Evolutionary conservation across 1,284 basidiomycete genomes (phyloP).

Genomic region (Sanghuangporus weigelae): DNA sequence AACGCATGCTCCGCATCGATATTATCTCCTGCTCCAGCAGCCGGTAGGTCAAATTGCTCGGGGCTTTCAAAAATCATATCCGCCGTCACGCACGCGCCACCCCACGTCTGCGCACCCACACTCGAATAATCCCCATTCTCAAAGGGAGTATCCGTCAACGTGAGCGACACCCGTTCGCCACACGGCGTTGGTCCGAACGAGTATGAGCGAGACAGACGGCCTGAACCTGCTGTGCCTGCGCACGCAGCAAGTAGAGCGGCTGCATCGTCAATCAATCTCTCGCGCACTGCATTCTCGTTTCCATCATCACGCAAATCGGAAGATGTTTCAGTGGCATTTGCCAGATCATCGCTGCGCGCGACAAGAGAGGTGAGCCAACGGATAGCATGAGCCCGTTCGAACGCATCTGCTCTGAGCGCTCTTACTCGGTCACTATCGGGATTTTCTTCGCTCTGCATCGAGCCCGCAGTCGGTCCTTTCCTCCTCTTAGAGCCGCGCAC

Average conservation of each 20-base stretch:
- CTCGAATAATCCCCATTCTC: slow-evolving; percentile 69
- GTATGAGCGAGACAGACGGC: slow-evolving; percentile 37
- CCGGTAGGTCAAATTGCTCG: slow-evolving; percentile 41
- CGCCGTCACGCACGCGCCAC: slow-evolving; percentile 77
- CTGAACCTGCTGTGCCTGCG: slow-evolving; percentile 36
- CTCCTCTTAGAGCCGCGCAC: slow-evolving; percentile 30
- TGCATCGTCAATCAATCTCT: slow-evolving; percentile 44
- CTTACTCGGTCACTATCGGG: background rate
- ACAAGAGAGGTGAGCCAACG: slow-evolving; percentile 68
- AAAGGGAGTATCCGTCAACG: slow-evolving; percentile 69
- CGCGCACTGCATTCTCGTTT: slow-evolving; percentile 21
- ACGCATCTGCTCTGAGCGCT: slow-evolving; percentile 40
- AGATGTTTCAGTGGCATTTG: background rate
- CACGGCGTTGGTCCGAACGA: slow-evolving; percentile 28
- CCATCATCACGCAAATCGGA: slow-evolving; percentile 15
- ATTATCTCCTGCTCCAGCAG: background rate
- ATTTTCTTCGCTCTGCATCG: background rate
- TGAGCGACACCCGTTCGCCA: slow-evolving; percentile 33
- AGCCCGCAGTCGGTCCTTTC: background rate
- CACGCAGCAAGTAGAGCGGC: slow-evolving; percentile 40
- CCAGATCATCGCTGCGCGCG: slow-evolving; percentile 20
- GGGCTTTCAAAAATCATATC: slow-evolving; percentile 69
- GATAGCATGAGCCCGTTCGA: slow-evolving; percentile 63
- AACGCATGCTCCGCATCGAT: slow-evolving; percentile 23
- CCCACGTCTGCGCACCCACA: slow-evolving; percentile 91